Conservation (phyloP, 2,329 filamentous ascomycete genomes). For the Thyridium curvatum region DNA sequence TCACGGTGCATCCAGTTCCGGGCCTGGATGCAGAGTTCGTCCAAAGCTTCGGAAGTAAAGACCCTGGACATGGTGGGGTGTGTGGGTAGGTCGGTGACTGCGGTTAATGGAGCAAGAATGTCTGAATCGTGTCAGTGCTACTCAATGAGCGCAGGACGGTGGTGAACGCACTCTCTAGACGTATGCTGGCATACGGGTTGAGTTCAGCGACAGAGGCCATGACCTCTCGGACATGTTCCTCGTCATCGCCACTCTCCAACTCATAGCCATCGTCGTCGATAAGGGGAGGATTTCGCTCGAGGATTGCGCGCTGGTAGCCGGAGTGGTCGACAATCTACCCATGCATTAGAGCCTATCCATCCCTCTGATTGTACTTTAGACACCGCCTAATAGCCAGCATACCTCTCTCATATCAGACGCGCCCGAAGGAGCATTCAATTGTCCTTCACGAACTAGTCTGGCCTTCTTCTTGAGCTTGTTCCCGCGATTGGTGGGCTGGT, state of each 20-base stretch:
- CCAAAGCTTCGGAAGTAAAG: constrained; percentile 68
- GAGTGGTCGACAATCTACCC: constrained; percentile 64
- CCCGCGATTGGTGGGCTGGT: constrained; percentile 65
- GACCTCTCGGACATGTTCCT: constrained; percentile 55
- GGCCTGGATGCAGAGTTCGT: constrained; percentile 63
- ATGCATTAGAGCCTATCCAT: neutral
- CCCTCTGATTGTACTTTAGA: too few relatives aligned
- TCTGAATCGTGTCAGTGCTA: constrained; percentile 39
- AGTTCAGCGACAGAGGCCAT: constrained; percentile 58
- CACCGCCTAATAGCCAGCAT: constrained; percentile 13
- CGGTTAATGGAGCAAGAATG: constrained; percentile 68
- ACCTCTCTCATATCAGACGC: constrained; percentile 69
- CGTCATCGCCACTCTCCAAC: constrained; percentile 65
- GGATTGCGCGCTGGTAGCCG: constrained; percentile 65
- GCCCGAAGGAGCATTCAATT: constrained; percentile 59
- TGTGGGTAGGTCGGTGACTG: constrained; percentile 65
- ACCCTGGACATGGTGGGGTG: constrained; percentile 71
- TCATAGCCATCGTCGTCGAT: constrained; percentile 76
- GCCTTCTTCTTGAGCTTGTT: constrained; percentile 74
- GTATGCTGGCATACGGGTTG: constrained; percentile 68
- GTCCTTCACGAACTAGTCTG: constrained; percentile 63
- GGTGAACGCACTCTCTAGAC: constrained; percentile 56
- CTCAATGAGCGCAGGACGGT: neutral
- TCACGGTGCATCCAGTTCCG: constrained; percentile 69
- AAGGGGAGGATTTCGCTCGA: constrained; percentile 66